These are phyloP conservation scores for Penicillium arizonense DNA, from an alignment of 495 filamentous ascomycete genomes.

Conservation along the genomic window DNA sequence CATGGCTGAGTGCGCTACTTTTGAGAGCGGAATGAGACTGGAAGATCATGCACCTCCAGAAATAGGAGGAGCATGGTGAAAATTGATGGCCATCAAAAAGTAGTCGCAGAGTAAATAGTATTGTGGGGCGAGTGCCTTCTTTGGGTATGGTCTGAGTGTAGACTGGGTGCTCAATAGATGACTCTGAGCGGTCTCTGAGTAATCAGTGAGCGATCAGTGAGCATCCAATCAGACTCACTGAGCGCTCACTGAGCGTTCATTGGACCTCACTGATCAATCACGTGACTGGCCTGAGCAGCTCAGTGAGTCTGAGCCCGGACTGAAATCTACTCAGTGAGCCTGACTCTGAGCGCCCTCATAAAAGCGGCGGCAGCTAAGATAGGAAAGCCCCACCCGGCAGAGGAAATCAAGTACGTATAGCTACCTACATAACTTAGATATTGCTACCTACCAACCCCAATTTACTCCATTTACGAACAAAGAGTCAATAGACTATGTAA, in stretches of 20 bases:
- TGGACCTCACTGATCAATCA: too few relatives aligned
- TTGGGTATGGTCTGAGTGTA: too few relatives aligned
- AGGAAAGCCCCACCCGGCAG: slow-evolving; percentile 19
- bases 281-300: neutral
- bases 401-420: neutral
- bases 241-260: too few relatives aligned
- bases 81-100: neutral
- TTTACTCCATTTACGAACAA: too few relatives aligned
- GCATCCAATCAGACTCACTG: too few relatives aligned
- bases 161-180: too few relatives aligned
- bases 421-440: too few relatives aligned
- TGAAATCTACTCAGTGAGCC: slow-evolving; percentile 3
- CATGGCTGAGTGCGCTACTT: neutral
- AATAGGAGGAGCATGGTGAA: neutral
- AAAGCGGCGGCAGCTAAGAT: slow-evolving; percentile 22
- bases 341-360: slow-evolving; percentile 4
- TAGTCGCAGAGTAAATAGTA: neutral
- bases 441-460: too few relatives aligned
- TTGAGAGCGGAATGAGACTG: neutral
- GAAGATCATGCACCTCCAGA: neutral
- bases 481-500: neutral
- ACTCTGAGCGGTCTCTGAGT: too few relatives aligned
- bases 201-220: too few relatives aligned
- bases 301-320: slow-evolving; percentile 1
- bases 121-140: too few relatives aligned